These are phyloP conservation scores for Magnolia officinalis DNA, from an alignment of 164 flowering plant genomes.

Conservation along the genomic window DNA sequence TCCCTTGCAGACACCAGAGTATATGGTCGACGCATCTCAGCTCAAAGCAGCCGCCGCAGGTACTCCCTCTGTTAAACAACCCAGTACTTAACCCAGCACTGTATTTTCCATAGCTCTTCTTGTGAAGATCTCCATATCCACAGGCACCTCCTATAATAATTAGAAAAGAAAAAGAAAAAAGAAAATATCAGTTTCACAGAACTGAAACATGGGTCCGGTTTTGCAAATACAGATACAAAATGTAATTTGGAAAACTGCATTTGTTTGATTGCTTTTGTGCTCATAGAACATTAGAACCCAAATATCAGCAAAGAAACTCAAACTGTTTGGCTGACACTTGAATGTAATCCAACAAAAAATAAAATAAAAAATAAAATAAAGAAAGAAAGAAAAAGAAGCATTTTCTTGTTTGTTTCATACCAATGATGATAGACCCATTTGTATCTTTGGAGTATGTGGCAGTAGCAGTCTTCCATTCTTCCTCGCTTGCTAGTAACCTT, in stretches of 20 bases:
- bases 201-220: background rate
- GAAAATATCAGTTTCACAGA: background rate
- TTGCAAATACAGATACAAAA: no score
- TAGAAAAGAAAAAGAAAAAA: background rate
- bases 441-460: conserved; percentile 64
- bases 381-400: background rate
- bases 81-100: conserved; percentile 60
- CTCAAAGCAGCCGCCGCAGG: conserved; percentile 75
- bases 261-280: background rate
- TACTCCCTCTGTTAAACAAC: conserved; percentile 64
- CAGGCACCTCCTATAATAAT: conserved; percentile 63
- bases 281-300: background rate
- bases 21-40: conserved; percentile 66
- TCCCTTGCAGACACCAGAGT: conserved; percentile 65
- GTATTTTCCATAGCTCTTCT: conserved; percentile 44
- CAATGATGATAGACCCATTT: conserved; percentile 49
- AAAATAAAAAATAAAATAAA: background rate
- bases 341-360: no score
- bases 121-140: conserved; percentile 70
- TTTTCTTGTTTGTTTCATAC: conserved; percentile 18
- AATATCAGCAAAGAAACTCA: background rate
- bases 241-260: background rate
- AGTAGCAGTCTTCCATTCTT: conserved; percentile 63
- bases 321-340: background rate
- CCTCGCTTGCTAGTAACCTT: conserved; percentile 16